phyloP scores from a whole-genome alignment of 2,329 filamentous ascomycete species.

The Aspergillus pseudoviridinutans region DNA sequence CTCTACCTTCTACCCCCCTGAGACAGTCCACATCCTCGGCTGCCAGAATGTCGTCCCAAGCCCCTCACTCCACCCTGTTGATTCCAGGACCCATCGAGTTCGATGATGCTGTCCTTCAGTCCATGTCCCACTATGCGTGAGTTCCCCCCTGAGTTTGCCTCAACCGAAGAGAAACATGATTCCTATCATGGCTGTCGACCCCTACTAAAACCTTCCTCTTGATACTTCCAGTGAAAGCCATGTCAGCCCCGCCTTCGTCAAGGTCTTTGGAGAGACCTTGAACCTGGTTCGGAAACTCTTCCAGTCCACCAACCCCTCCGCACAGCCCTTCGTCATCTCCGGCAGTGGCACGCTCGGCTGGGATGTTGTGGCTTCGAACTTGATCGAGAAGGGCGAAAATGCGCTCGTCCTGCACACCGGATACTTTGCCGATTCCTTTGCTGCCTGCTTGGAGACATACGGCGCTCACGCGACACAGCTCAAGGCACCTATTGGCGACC shows the following conservation, averaged over 20 bases:
- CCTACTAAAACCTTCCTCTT: background rate
- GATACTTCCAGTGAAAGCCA: conserved; percentile 72
- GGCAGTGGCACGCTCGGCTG: conserved; percentile 94
- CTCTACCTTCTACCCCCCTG: conserved; percentile 11
- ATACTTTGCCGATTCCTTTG: conserved; percentile 95
- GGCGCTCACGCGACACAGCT: conserved; percentile 86
- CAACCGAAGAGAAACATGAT: background rate
- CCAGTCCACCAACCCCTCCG: conserved; percentile 74
- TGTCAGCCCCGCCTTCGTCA: conserved; percentile 83
- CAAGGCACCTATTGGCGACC: conserved; percentile 80
- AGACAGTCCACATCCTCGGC: conserved; percentile 19
- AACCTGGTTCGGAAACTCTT: conserved; percentile 88
- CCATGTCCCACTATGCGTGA: conserved; percentile 82
- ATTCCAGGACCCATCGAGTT: conserved; percentile 98
- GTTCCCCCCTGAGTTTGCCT: conserved; percentile 10
- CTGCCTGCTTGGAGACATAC: conserved; percentile 86
- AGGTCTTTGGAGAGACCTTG: conserved; percentile 84
- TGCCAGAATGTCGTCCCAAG: conserved; percentile 54
- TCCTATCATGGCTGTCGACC: background rate
- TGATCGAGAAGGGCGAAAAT: conserved; percentile 83
- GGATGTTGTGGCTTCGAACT: conserved; percentile 93
- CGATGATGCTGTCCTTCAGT: conserved; percentile 90
- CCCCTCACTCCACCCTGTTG: conserved; percentile 69
- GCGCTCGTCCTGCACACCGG: conserved; percentile 91
- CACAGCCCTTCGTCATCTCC: conserved; percentile 89